phyloP scores from a whole-genome alignment of 805 yeast species.

The Candida vaughaniae region DNA sequence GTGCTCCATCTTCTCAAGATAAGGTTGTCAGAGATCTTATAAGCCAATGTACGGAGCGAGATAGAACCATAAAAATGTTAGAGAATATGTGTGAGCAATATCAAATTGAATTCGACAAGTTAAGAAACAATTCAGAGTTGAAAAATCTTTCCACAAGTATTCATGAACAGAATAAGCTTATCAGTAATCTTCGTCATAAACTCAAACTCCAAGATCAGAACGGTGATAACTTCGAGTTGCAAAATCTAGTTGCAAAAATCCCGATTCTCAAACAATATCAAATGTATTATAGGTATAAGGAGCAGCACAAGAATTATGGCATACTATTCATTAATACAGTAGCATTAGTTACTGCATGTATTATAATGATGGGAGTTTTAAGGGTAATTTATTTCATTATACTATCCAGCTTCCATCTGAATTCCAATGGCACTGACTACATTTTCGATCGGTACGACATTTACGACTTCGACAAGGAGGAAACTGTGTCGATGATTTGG shows the following conservation, averaged over 20 bases:
- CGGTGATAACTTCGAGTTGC: slow-evolving; percentile 1
- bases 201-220: slow-evolving; percentile 10
- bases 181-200: slow-evolving; percentile 16
- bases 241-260: slow-evolving; percentile 20
- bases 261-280: slow-evolving; percentile 33
- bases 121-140: slow-evolving; percentile 11
- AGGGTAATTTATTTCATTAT: slow-evolving; percentile 17
- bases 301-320: slow-evolving; percentile 20
- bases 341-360: slow-evolving; percentile 21
- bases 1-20: slow-evolving; percentile 1
- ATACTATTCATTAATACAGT: slow-evolving; percentile 19
- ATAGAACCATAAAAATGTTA: slow-evolving; percentile 17
- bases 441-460: slow-evolving; percentile 10
- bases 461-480: not conserved
- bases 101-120: slow-evolving; percentile 15
- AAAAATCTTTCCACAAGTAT: slow-evolving; percentile 16
- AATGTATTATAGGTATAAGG: slow-evolving; percentile 22
- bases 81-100: slow-evolving; percentile 19
- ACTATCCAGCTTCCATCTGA: slow-evolving; percentile 5
- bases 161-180: slow-evolving; percentile 22
- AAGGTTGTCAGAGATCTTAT: slow-evolving; percentile 14
- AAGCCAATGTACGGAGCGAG: slow-evolving; percentile 16
- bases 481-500: slow-evolving; percentile 19
- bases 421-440: slow-evolving; percentile 8
- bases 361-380: slow-evolving; percentile 19